These are phyloP conservation scores for Penicillium ucsense DNA, from an alignment of 495 filamentous ascomycete species.

Conservation along the genomic window DNA sequence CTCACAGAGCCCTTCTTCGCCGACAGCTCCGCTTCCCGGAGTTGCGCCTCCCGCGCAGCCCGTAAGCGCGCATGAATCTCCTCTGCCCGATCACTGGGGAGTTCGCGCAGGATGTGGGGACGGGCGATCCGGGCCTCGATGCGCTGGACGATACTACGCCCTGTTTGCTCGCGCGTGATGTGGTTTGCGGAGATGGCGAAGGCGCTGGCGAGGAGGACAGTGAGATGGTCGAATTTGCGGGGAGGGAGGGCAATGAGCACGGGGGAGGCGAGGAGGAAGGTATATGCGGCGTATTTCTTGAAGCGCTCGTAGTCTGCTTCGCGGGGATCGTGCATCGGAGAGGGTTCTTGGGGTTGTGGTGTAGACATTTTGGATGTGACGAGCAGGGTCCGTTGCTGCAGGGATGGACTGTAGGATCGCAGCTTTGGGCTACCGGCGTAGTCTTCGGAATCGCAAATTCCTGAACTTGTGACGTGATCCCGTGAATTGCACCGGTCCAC, in stretches of 20 bases:
- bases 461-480: too few species aligned
- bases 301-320: conserved; percentile 41
- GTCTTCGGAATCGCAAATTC: background rate
- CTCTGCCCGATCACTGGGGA: conserved; percentile 47
- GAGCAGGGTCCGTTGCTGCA: background rate
- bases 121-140: conserved; percentile 23
- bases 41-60: conserved; percentile 25
- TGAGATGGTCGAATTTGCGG: conserved; percentile 57
- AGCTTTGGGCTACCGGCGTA: too few species aligned
- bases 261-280: conserved; percentile 58
- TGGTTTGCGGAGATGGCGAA: conserved; percentile 59
- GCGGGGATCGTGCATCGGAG: conserved; percentile 6
- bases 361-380: conserved; percentile 7
- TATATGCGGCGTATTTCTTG: conserved; percentile 50
- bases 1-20: background rate
- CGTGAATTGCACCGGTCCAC: too few species aligned
- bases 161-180: conserved; percentile 44
- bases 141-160: conserved; percentile 40
- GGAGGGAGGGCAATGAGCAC: conserved; percentile 66
- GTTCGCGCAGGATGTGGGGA: conserved; percentile 12
- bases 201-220: conserved; percentile 49
- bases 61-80: conserved; percentile 38
- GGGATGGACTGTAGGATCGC: too few species aligned
- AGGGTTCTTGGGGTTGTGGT: conserved; percentile 2
- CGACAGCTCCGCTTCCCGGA: conserved; percentile 20